Evolutionary conservation across 164 flowering plant species (phyloP).

Genomic region (Macadamia tetraphylla): DNA sequence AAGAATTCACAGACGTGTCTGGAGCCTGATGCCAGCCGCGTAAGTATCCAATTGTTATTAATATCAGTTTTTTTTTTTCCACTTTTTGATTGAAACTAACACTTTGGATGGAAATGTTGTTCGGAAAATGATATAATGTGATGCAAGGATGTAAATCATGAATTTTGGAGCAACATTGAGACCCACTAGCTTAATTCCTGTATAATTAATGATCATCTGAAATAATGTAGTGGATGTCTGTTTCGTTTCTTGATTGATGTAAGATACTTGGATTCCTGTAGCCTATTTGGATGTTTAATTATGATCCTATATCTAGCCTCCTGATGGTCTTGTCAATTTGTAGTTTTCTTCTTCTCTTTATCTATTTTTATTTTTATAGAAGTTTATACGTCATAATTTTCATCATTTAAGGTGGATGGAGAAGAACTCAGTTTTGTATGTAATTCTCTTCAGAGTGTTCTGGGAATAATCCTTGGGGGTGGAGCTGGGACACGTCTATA

Average conservation of each 20-base stretch:
- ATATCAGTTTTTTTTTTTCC: neutral
- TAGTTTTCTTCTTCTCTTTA: no score
- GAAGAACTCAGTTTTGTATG: neutral
- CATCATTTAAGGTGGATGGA: no score
- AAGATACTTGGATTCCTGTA: no score
- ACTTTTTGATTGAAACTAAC: neutral
- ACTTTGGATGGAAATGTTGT: slow-evolving; percentile 6
- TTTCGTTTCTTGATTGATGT: no score
- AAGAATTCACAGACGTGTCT: slow-evolving; percentile 76
- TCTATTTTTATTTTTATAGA: no score
- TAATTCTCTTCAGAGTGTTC: slow-evolving; percentile 55
- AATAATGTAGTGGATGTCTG: no score
- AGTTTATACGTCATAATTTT: no score
- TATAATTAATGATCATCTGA: no score
- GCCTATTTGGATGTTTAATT: no score
- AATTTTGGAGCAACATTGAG: neutral
- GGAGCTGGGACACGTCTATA: slow-evolving; percentile 87
- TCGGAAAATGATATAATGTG: neutral
- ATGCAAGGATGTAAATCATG: neutral
- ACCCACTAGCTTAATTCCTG: neutral
- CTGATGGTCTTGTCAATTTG: no score
- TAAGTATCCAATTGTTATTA: slow-evolving; percentile 14
- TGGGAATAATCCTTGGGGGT: slow-evolving; percentile 88
- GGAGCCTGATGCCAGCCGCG: slow-evolving; percentile 88
- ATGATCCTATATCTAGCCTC: no score